These are phyloP conservation scores for Solanum appendiculatum DNA, from an alignment of 257 asterid species.

Conservation along the genomic window DNA sequence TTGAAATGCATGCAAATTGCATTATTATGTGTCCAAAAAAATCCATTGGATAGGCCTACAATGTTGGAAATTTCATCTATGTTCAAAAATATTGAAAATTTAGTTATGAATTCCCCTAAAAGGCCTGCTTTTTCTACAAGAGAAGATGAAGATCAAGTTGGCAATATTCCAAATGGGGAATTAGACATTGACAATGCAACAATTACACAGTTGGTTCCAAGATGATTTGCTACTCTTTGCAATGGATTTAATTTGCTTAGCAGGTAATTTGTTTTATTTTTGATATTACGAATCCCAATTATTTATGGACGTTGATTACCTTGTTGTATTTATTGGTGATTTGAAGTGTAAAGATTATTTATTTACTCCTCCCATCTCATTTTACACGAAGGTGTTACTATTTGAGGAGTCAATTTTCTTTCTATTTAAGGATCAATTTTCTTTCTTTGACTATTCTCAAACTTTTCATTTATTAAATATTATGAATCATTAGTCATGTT, in stretches of 20 bases:
- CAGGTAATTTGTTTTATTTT: background rate
- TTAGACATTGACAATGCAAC: background rate
- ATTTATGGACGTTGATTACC: background rate
- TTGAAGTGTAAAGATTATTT: background rate
- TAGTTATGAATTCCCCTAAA: too few species aligned
- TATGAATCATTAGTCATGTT: background rate
- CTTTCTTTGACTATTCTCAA: background rate
- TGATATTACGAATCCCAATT: background rate
- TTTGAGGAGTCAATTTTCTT: background rate
- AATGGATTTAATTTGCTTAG: background rate
- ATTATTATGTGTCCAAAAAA: slow-evolving; percentile 27
- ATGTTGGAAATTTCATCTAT: slow-evolving; percentile 27
- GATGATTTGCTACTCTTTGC: background rate
- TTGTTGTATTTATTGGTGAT: background rate
- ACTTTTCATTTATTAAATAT: background rate
- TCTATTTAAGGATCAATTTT: too few species aligned
- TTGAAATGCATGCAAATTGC: slow-evolving; percentile 24
- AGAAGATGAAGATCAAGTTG: background rate
- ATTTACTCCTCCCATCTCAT: background rate
- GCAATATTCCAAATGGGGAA: background rate
- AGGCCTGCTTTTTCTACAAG: too few species aligned
- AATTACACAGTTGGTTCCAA: background rate
- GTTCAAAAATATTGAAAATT: slow-evolving; percentile 5
- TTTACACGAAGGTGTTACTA: background rate
- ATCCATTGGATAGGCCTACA: slow-evolving; percentile 17